Percentiles rank a stretch among this genome's conserved stretches.
Conservation (phyloP, 2,329 filamentous ascomycete genomes). For the Aspergillus puulaauensis region DNA sequence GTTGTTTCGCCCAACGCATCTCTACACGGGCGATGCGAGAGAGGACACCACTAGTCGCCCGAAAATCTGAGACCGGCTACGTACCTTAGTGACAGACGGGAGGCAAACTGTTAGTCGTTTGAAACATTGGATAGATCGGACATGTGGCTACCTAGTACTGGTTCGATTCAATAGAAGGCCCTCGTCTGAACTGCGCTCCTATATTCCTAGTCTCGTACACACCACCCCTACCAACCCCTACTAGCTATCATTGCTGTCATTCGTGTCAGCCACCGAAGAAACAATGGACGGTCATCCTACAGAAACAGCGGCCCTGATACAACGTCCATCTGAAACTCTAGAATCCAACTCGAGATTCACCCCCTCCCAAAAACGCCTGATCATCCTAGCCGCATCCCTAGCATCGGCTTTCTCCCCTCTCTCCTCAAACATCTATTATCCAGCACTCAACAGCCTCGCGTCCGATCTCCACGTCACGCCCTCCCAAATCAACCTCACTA, state of each 20-base stretch:
- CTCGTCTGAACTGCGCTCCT: background rate
- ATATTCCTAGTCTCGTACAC: background rate
- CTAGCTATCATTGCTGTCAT: too few relatives aligned
- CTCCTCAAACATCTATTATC: slow-evolving; percentile 47
- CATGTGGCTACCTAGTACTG: background rate
- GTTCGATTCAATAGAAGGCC: background rate
- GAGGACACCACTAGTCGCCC: slow-evolving; percentile 3
- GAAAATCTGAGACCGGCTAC: slow-evolving; percentile 14
- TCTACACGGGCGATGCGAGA: slow-evolving; percentile 24
- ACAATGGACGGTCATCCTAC: background rate
- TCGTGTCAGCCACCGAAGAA: too few relatives aligned
- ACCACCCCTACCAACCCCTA: too few relatives aligned
- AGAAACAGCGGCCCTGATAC: slow-evolving; percentile 22
- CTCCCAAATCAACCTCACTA: slow-evolving; percentile 27
- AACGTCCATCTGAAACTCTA: background rate
- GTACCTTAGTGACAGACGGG: background rate
- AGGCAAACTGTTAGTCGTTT: background rate
- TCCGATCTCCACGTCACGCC: slow-evolving; percentile 28
- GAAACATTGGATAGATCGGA: background rate
- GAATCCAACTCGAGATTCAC: slow-evolving; percentile 34
- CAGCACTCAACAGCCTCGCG: slow-evolving; percentile 36
- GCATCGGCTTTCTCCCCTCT: slow-evolving; percentile 45
- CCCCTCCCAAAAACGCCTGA: slow-evolving; percentile 32
- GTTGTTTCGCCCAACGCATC: slow-evolving; percentile 28
- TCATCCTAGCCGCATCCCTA: slow-evolving; percentile 39